These are phyloP conservation scores for Colletotrichum spinosum DNA, from an alignment of 2,329 filamentous ascomycete genomes.

Conservation along the genomic window DNA sequence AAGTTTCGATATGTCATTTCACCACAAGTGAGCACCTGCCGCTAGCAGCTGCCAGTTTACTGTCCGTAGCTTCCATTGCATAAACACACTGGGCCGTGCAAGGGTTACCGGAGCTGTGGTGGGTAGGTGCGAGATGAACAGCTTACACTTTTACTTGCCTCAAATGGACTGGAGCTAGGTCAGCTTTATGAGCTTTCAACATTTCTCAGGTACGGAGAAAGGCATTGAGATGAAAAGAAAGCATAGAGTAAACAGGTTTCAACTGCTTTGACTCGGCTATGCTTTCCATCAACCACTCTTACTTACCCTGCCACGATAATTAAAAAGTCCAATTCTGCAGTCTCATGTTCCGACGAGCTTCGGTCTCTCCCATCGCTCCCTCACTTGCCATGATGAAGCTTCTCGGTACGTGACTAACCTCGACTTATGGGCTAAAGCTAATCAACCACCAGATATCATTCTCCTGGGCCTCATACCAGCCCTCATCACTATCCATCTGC, in stretches of 20 bases:
- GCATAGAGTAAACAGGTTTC: slow-evolving; percentile 36
- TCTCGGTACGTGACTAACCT: slow-evolving; percentile 31
- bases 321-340: too few species aligned
- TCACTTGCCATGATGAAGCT: slow-evolving; percentile 39
- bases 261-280: slow-evolving; percentile 20
- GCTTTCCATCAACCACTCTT: neutral
- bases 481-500: slow-evolving; percentile 75
- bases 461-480: slow-evolving; percentile 70
- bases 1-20: too few species aligned
- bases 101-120: slow-evolving; percentile 24
- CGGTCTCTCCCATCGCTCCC: neutral
- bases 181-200: slow-evolving; percentile 18
- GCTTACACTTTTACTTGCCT: slow-evolving; percentile 31
- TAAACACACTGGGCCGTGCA: slow-evolving; percentile 18
- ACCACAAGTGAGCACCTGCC: neutral
- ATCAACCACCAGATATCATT: slow-evolving; percentile 53
- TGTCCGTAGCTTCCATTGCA: slow-evolving; percentile 2
- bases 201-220: neutral
- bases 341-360: neutral
- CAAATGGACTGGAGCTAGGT: slow-evolving; percentile 10
- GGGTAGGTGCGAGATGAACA: slow-evolving; percentile 33
- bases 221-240: slow-evolving; percentile 33
- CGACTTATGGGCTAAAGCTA: slow-evolving; percentile 11
- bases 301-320: neutral
- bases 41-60: slow-evolving; percentile 6